Evolutionary conservation across 768 basidiomycete species (phyloP), one percentile per base, ranked within the genome.

Genomic region (Russula olivacea): DNA sequence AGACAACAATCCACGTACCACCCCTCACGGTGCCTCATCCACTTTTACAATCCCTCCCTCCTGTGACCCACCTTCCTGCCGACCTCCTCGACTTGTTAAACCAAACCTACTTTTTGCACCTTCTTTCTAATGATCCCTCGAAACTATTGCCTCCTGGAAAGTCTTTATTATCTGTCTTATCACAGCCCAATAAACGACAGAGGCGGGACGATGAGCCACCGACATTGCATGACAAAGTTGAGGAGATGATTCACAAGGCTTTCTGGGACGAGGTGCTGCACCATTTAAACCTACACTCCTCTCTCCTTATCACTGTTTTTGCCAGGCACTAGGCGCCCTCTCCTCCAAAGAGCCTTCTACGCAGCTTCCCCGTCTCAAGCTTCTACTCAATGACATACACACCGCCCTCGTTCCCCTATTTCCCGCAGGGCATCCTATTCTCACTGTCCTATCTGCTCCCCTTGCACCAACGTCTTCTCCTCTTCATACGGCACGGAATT

Each of bases 231-330:
- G 78, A 79, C 61, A 76, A 79, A 61, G 81, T 83, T 7, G 74
- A 73, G 48, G 75, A 76, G 59, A 64, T 78, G 8, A 80, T 82
- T 14, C 85, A 87, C 70, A 76, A 75, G 54, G 87, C 85, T 4
- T 91, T 91, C 71, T 91, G 88, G 88, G 82, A 84, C 47, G 81
- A 87, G 79, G 88, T 89, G 68, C 68, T 58, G 51, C 45, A 4
- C 61, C 8, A 61, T 47, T 57, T 66, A 52, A 40, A 53, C 12
- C 12, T 55, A 28, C 4, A 55, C 23, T 30, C 57, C 43, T 34
- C 34, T 59, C 57, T 48, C 61, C 50, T 48, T 38, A 30, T 66
- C 57, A n/a, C 11, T 23, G 32, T 21, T 36, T 36, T 56, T 34
- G 32, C 43, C 68, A 90, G 88, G 87, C 82, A 2, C 65, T 79